phyloP scores from a whole-genome alignment of 2,329 filamentous ascomycete genomes.

The Tolypocladium guangdongense region DNA sequence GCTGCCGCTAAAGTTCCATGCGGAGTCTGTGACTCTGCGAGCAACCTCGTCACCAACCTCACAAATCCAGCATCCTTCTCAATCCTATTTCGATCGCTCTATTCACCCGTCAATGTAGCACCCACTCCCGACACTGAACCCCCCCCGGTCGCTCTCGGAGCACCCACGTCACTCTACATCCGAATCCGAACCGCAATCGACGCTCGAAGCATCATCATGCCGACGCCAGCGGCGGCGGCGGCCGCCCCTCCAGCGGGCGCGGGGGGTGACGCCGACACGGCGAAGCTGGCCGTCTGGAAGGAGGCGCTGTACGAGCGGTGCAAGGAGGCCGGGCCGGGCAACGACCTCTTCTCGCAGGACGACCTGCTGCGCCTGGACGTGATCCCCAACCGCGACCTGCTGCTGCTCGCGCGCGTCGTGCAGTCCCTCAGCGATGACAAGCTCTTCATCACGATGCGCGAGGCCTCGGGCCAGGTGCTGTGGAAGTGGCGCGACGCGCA shows the following conservation, averaged over 20 bases:
- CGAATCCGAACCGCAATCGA: neutral
- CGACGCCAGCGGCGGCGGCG: slow-evolving; percentile 13
- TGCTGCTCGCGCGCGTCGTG: slow-evolving; percentile 42
- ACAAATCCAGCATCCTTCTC: neutral
- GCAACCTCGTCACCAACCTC: slow-evolving; percentile 1
- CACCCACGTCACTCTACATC: neutral
- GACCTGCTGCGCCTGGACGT: slow-evolving; percentile 47
- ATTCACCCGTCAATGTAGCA: neutral
- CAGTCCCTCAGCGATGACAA: slow-evolving; percentile 49
- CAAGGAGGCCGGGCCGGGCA: slow-evolving; percentile 34
- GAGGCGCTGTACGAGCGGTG: slow-evolving; percentile 46
- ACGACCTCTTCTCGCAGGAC: slow-evolving; percentile 44
- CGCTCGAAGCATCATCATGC: slow-evolving; percentile 10
- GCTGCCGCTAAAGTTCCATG: neutral
- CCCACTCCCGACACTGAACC: neutral
- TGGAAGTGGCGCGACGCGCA: slow-evolving; percentile 50
- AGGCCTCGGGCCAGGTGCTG: slow-evolving; percentile 26
- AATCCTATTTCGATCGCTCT: neutral
- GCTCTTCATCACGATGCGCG: slow-evolving; percentile 38
- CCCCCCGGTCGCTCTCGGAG: neutral
- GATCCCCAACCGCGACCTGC: slow-evolving; percentile 44
- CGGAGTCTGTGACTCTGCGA: neutral
- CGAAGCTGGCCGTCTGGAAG: slow-evolving; percentile 41
- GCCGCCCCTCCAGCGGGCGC: slow-evolving; percentile 11
- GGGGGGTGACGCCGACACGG: slow-evolving; percentile 20